These are phyloP conservation scores for Hyphopichia homilentoma DNA, from an alignment of 805 yeast genomes.

Conservation along the genomic window DNA sequence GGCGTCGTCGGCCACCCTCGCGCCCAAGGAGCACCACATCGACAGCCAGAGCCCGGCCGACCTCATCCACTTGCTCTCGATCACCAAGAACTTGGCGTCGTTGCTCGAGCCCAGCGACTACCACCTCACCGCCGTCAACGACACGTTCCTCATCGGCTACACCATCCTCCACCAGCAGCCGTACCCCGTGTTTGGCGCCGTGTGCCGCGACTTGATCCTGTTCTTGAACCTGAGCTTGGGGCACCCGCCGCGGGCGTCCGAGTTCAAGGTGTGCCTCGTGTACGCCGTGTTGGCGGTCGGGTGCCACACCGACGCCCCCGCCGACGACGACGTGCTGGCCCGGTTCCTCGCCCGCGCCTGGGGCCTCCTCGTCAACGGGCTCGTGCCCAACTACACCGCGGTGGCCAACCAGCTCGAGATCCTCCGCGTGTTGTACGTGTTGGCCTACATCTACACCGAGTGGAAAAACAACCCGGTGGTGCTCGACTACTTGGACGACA, in stretches of 20 bases:
- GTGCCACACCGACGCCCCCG: no score
- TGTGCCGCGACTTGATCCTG: slow-evolving; percentile 17
- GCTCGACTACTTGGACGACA: slow-evolving; percentile 48
- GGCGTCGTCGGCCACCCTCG: no score
- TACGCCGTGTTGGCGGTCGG: slow-evolving; percentile 47
- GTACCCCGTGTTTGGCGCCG: slow-evolving; percentile 15
- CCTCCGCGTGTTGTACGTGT: slow-evolving; percentile 42
- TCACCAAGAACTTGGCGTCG: slow-evolving; percentile 22
- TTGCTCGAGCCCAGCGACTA: slow-evolving; percentile 8
- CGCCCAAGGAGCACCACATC: slow-evolving; percentile 1
- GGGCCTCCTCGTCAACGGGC: slow-evolving; percentile 33
- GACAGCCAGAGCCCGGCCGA: slow-evolving; percentile 9
- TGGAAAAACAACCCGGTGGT: slow-evolving; percentile 39
- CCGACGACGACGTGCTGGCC: no score
- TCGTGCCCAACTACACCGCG: slow-evolving; percentile 31
- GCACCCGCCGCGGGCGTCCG: slow-evolving; percentile 11
- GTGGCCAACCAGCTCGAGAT: slow-evolving; percentile 34
- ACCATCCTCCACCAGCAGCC: slow-evolving; percentile 13
- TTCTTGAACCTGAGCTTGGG: slow-evolving; percentile 17
- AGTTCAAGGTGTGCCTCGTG: slow-evolving; percentile 37
- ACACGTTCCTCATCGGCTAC: slow-evolving; percentile 32
- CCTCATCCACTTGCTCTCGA: slow-evolving; percentile 24
- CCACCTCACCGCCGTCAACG: slow-evolving; percentile 13
- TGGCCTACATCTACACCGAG: slow-evolving; percentile 38
- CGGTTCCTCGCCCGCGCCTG: slow-evolving; percentile 45